Evolutionary conservation across 2,329 filamentous ascomycete species (phyloP), one percentile per base, ranked within the genome.

Genomic region (Chaetothyriales sp.): DNA sequence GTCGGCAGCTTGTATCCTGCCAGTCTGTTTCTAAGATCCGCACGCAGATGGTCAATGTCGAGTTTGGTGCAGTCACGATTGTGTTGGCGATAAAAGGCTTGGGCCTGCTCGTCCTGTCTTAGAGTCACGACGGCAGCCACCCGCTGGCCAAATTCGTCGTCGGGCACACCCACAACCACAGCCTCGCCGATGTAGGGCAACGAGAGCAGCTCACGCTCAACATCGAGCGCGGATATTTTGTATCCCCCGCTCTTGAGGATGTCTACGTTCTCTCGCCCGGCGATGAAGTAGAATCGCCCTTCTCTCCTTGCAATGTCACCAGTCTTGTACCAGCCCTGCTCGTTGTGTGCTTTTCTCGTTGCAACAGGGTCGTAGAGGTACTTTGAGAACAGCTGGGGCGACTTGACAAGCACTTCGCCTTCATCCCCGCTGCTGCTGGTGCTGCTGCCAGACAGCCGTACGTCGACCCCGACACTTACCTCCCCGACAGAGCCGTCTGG

Each of bases 191-290:
- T 62, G 49, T 74, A 72, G 1, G 67, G 66, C 49, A 75, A 55
- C 1, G 64, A 64, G 18, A 74, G 59, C 22, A 74, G 63, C 55
- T 75, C 70, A 9, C 71, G 62, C 60, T 75, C 72, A 43, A 75
- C 70, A 43, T 75, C 73, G 3, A 74, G 61, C 2, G 72, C 71
- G 1, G 68, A 71, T 48, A 74, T 72, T 61, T 74, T 75, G 59
- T 74, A 74, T 0, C 72, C 73, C 4, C 72, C 71, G 6, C 67
- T 70, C 53, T 75, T 75, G 57, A 76, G 71, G 28, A 75, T 73
- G 53, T 74, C 71, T 9, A 72, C 63, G 18, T 66, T 70, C 2
- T 68, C 70, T 12, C 71, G 65, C 12, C 72, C 73, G 18, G 71
- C 59, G 48, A 74, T 73, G 49, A 63, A 74, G 55, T 71, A 74